Evolutionary conservation across 169 alveolate species (phyloP), one percentile per base, ranked within the genome.

Genomic region (Besnoitia besnoiti): DNA sequence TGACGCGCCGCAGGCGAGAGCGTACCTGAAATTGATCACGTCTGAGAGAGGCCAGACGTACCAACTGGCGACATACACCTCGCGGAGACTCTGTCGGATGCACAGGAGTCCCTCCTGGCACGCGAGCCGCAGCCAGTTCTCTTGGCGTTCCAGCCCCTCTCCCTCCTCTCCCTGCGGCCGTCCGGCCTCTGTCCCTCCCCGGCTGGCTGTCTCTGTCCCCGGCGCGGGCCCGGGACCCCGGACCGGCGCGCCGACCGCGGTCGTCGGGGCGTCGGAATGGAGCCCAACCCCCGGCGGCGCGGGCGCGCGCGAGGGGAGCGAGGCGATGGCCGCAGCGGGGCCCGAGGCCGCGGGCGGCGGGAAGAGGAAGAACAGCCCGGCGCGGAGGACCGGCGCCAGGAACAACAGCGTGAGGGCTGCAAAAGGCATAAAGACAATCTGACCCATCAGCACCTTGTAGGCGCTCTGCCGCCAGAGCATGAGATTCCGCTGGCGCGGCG

Each of bases 11-110:
- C 30, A 55, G 67, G 67, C 33, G 30, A 5, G 67, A 1, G n/a
- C 67, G 12, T n/a, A 55, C 67, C 67, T 55, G 67, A 55, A 55
- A 55, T 55, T 55, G 27, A 55, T 16, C 33, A 55, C 30, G 67
- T 55, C 67, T 1, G 67, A 19, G 7, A 55, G n/a, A 1, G 67
- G 67, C 67, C 67, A 55, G 3, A 55, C 67, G 24, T 55, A 55
- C 67, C 67, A 55, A 19, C 67, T 55, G n/a, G 67, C 67, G 67
- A 55, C 27, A n/a, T 55, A 55, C 67, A 55, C 67, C 67, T 55
- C 67, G 33, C 67, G 24, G 24, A 55, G 24, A 19, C 67, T 55
- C 30, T n/a, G 12, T 3, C 30, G 30, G 67, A 55, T 19, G 24
- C 67, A 8, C n/a, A 55, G 67, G 30, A 55, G 12, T 55, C 67